Base-by-base conservation (phyloP, 2,329 filamentous ascomycete genomes). In the Hawksworthiomyces lignivorus region DNA sequence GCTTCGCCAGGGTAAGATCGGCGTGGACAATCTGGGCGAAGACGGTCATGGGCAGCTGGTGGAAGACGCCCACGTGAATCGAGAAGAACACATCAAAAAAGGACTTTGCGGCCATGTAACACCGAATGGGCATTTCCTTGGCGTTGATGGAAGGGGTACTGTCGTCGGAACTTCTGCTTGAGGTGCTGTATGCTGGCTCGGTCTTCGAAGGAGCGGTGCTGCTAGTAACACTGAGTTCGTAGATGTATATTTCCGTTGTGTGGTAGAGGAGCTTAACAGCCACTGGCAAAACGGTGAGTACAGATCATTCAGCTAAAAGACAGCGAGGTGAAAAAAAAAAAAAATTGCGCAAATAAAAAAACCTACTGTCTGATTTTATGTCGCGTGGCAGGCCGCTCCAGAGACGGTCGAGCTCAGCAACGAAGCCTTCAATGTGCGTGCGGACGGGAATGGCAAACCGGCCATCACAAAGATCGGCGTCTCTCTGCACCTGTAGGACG, bases 41-140 rank as follows among this genome's bases (percentile, higher is more conserved):
- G 5, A 46, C 8, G 4, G 44, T 41, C 7, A 47, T 35, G 15
- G 49, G 48, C 3, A 52, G 32, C 9, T 47, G 39, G 36, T 46
- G 43, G 20, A 47, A 49, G 5, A 40, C 20, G 9, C 34, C 24
- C 14, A 41, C 20, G 22, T 48, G 45, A n/a, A 54, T 37, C 22
- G 48, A 44, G 20, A 52, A 40, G 26, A 47, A 54, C 1, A 44
- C 28, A 1, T 48, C 44, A 22, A 49, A 50, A 19, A 50, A 52
- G 8, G 34, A 11, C 19, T 45, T 45, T 3, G 37, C 11, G 1
- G 52, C 40, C 5, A 44, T 21, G 15, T 48, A 46, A 34, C 50
- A 54, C 21, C 43, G 45, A 9, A 47, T 35, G 21, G 47, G 45
- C 9, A 45, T 21, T 12, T 48, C 41, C 12, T 36, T 36, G 8